Base-by-base conservation (phyloP, 305 asterid genomes). In the Fraxinus sp. region DNA sequence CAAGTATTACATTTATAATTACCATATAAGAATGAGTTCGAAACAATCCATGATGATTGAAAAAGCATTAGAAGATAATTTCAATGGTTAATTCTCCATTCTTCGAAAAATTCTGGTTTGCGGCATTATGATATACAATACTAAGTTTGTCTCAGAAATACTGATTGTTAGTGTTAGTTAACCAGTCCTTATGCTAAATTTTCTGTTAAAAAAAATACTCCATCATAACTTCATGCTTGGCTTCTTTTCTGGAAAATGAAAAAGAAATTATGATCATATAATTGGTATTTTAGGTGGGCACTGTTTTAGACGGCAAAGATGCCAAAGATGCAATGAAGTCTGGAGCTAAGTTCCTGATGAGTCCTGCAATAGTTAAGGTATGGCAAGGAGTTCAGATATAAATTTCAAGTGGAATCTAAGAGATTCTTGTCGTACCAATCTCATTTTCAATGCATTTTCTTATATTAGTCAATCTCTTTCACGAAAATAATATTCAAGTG, bases 321-420 rank as follows among this genome's bases (percentile, higher is more conserved):
- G 97, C 96, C 35, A 88, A 87, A 83, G 78, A 82, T 77, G 94
- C 98, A 13, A 70, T 92, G 33, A 83, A 83, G 14, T 24, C 78
- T 77, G 98, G 98, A 86, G 98, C 97, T 82, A 93, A 93, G 89
- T 95, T 95, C 88, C 90, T 95, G 4, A 84, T 93, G 97, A 92
- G 97, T 77, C 98, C 98, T 87, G 96, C 89, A 75, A 89, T 88
- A 85, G 93, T 95, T 78, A 91, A 89, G 94, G 98, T 94, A 88
- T 72, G 70, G 37, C 77, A 77, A 79, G 26, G 9, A 62, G 18
- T 62, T 22, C 71, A 62, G 43, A 57, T 80, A 26, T 73, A 57
- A 41, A 43, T 71, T 77, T 66, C 83, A 41, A 24, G 68, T 71
- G 73, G 41, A 9, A 36, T 75, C 14, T 22, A 24, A 37, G 70